Conservation (phyloP, 306 rosid genomes). For the Comarum palustre region DNA sequence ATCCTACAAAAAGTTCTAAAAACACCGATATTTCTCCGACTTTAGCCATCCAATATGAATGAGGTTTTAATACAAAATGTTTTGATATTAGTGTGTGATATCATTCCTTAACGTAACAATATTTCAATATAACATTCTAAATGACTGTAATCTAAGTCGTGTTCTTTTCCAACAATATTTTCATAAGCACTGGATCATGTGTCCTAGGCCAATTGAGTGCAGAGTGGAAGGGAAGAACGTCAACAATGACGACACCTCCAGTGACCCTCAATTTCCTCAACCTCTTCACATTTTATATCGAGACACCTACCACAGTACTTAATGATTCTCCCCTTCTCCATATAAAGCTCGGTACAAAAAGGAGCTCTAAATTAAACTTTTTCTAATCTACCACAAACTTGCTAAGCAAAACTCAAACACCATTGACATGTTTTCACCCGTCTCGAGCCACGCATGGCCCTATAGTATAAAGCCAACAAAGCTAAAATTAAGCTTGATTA, state of each 20-base stretch:
- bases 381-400: constrained; percentile 4
- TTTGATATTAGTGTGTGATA: too few species aligned
- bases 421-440: constrained; percentile 31
- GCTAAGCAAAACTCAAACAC: constrained; percentile 6
- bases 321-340: background rate
- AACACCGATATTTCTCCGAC: too few species aligned
- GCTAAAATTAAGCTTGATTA: constrained; percentile 25
- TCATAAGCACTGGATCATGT: too few species aligned
- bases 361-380: background rate
- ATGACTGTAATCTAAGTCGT: too few species aligned
- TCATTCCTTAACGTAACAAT: too few species aligned
- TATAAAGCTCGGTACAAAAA: constrained; percentile 1
- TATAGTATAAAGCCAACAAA: constrained; percentile 18
- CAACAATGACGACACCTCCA: constrained; percentile 48
- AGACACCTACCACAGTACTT: background rate
- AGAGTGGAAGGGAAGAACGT: constrained; percentile 24
- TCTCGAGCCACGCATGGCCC: constrained; percentile 82
- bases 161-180: too few species aligned
- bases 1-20: too few species aligned
- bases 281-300: background rate
- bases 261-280: constrained; percentile 15
- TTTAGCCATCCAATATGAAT: too few species aligned
- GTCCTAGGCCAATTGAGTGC: background rate
- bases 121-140: too few species aligned
- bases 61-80: too few species aligned